These are phyloP conservation scores for Melastoma candidum DNA, from an alignment of 441 rosid species.

Conservation along the genomic window DNA sequence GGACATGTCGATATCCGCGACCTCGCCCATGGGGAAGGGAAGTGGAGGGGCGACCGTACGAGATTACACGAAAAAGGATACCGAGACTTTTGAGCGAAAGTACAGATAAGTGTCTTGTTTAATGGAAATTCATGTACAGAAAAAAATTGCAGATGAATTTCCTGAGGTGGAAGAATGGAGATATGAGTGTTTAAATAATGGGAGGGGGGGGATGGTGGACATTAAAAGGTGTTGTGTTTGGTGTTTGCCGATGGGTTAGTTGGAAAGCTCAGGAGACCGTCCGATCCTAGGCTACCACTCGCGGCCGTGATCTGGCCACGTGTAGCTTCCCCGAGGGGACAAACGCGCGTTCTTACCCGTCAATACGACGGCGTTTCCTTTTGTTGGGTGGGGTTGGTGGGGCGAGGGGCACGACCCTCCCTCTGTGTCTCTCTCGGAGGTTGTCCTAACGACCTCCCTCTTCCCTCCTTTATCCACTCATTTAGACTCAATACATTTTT, in stretches of 20 bases:
- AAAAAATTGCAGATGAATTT: conserved; percentile 13
- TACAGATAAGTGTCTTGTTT: no score
- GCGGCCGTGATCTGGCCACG: conserved; percentile 12
- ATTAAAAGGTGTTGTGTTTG: conserved; percentile 7
- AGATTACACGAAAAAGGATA: no score
- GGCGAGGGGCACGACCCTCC: not conserved
- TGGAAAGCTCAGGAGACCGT: conserved; percentile 33
- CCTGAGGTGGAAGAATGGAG: conserved; percentile 23
- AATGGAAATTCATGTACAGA: not conserved
- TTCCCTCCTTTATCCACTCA: no score
- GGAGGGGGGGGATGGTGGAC: conserved; percentile 1
- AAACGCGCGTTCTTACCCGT: conserved; percentile 7
- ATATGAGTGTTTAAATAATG: conserved; percentile 30
- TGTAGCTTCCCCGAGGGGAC: conserved; percentile 4
- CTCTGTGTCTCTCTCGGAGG: not conserved
- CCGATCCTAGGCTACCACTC: conserved; percentile 14
- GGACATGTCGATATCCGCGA: conserved; percentile 1
- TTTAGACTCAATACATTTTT: no score
- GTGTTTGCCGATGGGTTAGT: conserved; percentile 52
- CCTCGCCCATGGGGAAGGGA: not conserved
- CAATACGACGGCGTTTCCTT: not conserved
- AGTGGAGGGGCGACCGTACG: not conserved
- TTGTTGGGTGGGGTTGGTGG: conserved; percentile 10
- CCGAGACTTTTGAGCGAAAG: no score
- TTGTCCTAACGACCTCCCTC: no score